Evolutionary conservation across 2,329 filamentous ascomycete genomes (phyloP).

Genomic region (Ceratocystis alfenasii): DNA sequence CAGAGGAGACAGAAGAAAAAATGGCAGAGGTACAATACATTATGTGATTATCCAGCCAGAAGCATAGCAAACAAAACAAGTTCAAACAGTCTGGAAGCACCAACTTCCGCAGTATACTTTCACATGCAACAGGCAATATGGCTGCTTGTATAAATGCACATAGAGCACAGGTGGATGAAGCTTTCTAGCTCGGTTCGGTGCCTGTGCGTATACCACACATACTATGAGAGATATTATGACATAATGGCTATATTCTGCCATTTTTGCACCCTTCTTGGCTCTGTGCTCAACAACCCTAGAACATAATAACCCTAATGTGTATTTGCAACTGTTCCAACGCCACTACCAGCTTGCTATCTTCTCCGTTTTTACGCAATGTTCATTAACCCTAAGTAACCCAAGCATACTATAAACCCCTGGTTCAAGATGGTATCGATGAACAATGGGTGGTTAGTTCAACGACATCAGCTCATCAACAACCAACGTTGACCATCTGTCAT

Average conservation of each 20-base stretch:
- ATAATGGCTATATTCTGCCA: slow-evolving; percentile 1
- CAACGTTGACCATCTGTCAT: not conserved
- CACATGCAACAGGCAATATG: not conserved
- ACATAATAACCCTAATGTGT: not conserved
- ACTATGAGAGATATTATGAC: slow-evolving; percentile 3
- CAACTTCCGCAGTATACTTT: not conserved
- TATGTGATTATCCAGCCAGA: not conserved
- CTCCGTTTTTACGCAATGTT: too few relatives aligned
- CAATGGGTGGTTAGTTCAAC: not conserved
- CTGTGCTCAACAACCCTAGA: not conserved
- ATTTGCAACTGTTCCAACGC: too few relatives aligned
- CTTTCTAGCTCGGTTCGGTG: not conserved
- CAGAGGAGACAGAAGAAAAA: not conserved
- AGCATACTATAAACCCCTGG: not conserved
- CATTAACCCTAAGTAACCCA: too few relatives aligned
- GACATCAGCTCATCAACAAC: not conserved
- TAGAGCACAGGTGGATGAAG: not conserved
- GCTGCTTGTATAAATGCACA: not conserved
- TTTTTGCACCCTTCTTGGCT: not conserved
- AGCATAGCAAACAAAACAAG: not conserved
- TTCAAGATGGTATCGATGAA: not conserved
- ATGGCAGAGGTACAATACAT: not conserved
- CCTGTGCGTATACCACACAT: not conserved
- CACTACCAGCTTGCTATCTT: too few relatives aligned
- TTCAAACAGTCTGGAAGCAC: not conserved